A percentile compares a stretch with the other conserved stretches of the same genome.
Evolutionary conservation across 2,329 filamentous ascomycete species (phyloP).

Genomic region (Phoma sp.): DNA sequence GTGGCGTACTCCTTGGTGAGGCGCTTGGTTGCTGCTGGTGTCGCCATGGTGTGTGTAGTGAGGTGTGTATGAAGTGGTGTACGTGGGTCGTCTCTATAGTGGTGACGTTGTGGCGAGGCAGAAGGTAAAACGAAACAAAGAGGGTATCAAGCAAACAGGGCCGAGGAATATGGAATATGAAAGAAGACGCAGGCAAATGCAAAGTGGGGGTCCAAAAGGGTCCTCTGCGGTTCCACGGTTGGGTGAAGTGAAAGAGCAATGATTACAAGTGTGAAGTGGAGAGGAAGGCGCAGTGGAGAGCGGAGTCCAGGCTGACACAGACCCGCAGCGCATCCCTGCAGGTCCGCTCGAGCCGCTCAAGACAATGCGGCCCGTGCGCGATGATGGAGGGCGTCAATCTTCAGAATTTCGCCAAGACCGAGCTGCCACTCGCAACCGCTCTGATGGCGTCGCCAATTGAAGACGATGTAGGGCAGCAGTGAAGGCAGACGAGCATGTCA

Average conservation of each 20-base stretch:
- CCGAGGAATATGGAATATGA: neutral
- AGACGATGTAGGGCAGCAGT: constrained; percentile 57
- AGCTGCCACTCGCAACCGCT: constrained; percentile 35
- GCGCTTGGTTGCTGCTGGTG: constrained; percentile 51
- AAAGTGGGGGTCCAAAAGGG: neutral
- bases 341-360: neutral
- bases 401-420: constrained; percentile 29
- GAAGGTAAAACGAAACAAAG: neutral
- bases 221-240: neutral
- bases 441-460: constrained; percentile 54
- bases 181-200: neutral
- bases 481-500: neutral
- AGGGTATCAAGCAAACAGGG: constrained; percentile 13
- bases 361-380: constrained; percentile 1
- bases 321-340: neutral
- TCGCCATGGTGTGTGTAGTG: constrained; percentile 44
- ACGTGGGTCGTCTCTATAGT: neutral
- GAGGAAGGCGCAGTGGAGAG: neutral
- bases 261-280: neutral
- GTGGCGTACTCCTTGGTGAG: constrained; percentile 70
- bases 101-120: neutral
- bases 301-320: neutral
- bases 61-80: neutral
- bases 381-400: constrained; percentile 9
- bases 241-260: neutral